phyloP scores from a whole-genome alignment of 306 rosid genomes.

The Luffa aegyptiaca region DNA sequence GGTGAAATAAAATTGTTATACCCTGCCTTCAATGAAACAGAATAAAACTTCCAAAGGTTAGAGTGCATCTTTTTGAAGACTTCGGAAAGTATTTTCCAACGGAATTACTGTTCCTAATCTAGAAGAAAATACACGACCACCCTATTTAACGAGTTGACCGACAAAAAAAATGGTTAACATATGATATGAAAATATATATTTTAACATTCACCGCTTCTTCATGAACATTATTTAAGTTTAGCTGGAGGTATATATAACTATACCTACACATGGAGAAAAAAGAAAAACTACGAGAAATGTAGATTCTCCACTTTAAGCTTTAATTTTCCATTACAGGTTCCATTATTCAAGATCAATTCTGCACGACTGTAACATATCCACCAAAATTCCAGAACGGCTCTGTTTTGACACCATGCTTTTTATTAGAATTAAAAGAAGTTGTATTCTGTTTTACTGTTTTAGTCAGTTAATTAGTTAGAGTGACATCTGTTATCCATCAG shows the following conservation, averaged over 20 bases:
- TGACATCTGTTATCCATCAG: too few relatives aligned
- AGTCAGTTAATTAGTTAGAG: too few relatives aligned
- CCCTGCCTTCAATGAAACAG: background rate
- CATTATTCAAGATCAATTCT: background rate
- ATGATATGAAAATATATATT: background rate
- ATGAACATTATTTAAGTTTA: background rate
- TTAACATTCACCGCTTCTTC: background rate
- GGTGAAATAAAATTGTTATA: background rate
- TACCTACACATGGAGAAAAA: background rate
- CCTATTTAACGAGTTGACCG: background rate
- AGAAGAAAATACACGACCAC: background rate
- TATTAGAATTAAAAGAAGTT: too few relatives aligned
- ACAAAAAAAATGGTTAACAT: background rate
- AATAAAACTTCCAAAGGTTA: background rate
- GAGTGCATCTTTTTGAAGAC: background rate
- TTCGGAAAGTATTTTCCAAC: background rate
- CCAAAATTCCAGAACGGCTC: background rate
- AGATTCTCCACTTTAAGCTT: background rate
- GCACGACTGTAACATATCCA: background rate
- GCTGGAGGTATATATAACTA: background rate
- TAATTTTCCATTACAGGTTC: background rate
- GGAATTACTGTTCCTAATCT: background rate
- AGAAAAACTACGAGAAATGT: background rate
- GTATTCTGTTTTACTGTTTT: too few relatives aligned
- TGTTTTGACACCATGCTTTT: background rate